Evolutionary conservation across 768 basidiomycete species (phyloP), one percentile per base, ranked within the genome.

Genomic region (Lyophyllum shimeji): DNA sequence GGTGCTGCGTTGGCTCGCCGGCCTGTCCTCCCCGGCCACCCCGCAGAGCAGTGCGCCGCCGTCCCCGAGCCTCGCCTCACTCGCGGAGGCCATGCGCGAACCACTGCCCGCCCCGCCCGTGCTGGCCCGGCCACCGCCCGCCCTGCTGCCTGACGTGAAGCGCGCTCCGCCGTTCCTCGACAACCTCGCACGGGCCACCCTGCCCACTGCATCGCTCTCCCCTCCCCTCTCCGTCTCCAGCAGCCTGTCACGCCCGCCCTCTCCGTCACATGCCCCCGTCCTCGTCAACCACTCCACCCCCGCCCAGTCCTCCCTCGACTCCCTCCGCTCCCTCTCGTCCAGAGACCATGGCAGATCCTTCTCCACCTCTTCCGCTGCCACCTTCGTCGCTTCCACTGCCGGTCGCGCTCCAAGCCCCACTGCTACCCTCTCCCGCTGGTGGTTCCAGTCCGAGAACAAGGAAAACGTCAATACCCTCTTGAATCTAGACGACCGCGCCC

Each of bases 141-240:
- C 81, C 69, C 46, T 43, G 1, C 51, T 56, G 3, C 47, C 51
- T 13, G 47, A 50, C 24, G 67, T 77, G 25, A 61, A 72, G 0
- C 74, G 76, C 27, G 74, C 79, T 0, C 84, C 84, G 7, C 78
- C 80, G 7, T 77, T 82, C 52, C 68, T 86, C 50, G 79, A 81
- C 62, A 76, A 66, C 59, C 75, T 87, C 51, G 78, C 84, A 2
- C 81, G 85, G 45, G 76, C 81, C 1, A 83, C 87, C 0, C 76
- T 87, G 23, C 87, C 89, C 23, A 86, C 82, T 7, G 74, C 84
- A 6, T 82, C 84, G 1, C 69, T 87, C 13, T 82, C 85, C 0
- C 77, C 76, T 12, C 63, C 74, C 1, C 58, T 71, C 24, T 40
- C n/a, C 46, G 48, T 56, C 54, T 33, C 43, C 11, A 65, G 9